Base-by-base conservation (phyloP, 768 basidiomycete genomes). In the Tricholoma sp. region DNA sequence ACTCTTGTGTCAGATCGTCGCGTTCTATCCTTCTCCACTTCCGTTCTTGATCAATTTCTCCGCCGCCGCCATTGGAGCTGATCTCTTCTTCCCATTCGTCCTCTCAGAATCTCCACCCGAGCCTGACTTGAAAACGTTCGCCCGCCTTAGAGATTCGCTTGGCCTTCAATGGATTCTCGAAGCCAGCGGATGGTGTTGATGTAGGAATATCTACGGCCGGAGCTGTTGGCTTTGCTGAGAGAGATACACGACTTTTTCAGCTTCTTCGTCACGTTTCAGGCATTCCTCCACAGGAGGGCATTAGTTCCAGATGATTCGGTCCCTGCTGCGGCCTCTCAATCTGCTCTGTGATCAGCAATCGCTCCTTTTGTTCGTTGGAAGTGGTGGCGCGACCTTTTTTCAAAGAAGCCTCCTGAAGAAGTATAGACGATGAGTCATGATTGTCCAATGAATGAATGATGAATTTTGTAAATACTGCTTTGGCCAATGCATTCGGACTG, bases 301-400 rank as follows among this genome's bases (percentile, higher is more conserved):
- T 69, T 64, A 1, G 74, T 71, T 4, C 74, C 62, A 16, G 72
- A 77, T 47, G 69, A 71, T 14, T 69, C 73, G 5, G 60, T 60
- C 57, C 85, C 84, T 16, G 73, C 75, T 6, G 75, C 78, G 2
- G 96, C 37, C 94, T 81, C 69, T 91, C 92, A 55, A 99, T 98
- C 73, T 99, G 96, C 64, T 97, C 94, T 10, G 87, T 80, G 59
- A 99, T 89, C 51, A 94, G 80, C 64, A 83, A 74, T 14, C 97
- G 85, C 71, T 98, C 96, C 41, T 97, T 83, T 69, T 94, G 91
- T 71, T 99, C 97, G 66, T 98, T 96, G 19, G 92, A 94, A 69
- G 85, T 87, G 22, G 91, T 91, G 21, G 86, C 82, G 12, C 95
- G 81, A 67, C 98, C 96, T 73, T 95, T 94, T 78, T 98, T 96